Evolutionary conservation across 768 basidiomycete genomes (phyloP).

Genomic region (Lactifluus piperatus): DNA sequence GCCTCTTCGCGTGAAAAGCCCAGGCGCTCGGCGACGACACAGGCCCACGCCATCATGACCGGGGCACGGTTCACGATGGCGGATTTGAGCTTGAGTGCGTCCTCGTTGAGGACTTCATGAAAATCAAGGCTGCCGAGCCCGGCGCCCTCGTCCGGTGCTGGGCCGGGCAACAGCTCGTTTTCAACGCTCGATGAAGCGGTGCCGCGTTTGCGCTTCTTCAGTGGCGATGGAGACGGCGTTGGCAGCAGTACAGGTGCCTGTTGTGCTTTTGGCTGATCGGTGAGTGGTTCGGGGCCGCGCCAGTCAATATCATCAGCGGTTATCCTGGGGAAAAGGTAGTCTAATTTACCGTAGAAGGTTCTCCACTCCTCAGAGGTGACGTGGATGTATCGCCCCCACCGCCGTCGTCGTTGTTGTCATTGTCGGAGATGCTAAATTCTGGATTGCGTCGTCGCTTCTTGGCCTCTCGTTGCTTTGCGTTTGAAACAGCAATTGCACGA

Average conservation of each 20-base stretch:
- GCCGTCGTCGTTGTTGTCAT: background rate
- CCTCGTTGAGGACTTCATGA: constrained; percentile 62
- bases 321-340: too few relatives aligned
- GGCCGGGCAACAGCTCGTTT: constrained; percentile 53
- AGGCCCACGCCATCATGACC: constrained; percentile 91
- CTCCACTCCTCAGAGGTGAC: background rate
- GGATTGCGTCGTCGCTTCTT: background rate
- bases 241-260: background rate
- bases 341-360: constrained; percentile 8
- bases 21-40: constrained; percentile 72
- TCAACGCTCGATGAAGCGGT: constrained; percentile 24
- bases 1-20: constrained; percentile 88
- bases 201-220: constrained; percentile 44
- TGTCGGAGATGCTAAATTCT: constrained; percentile 1
- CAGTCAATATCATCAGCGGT: background rate
- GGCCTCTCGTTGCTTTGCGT: constrained; percentile 18
- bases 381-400: too few relatives aligned
- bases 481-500: constrained; percentile 23
- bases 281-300: background rate
- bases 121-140: constrained; percentile 55
- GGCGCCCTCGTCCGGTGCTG: constrained; percentile 41
- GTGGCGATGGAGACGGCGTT: constrained; percentile 26
- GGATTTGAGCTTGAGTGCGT: constrained; percentile 51
- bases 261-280: background rate
- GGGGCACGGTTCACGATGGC: constrained; percentile 85